Evolutionary conservation across 106 monocot species (phyloP), one percentile per base, ranked within the genome.

Genomic region (Dioscorea alata): DNA sequence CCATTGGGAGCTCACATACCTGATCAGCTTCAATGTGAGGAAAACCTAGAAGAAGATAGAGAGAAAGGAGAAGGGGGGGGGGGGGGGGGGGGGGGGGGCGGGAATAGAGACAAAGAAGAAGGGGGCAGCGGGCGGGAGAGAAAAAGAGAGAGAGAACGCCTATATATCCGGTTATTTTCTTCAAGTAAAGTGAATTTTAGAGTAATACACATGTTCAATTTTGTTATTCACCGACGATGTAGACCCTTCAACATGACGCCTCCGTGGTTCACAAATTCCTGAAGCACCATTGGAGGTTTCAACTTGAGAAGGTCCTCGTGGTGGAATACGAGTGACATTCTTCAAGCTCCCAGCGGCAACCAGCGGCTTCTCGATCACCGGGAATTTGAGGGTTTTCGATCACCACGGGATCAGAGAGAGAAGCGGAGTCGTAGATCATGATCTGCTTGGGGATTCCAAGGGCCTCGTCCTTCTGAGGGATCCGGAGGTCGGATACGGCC

Each of bases 241-340:
- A 89, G 12, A 89, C 82, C n/a, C 74, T 89, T 89, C 73, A 85
- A 85, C 49, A 89, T 76, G 63, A 89, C 76, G 6, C 89, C 89
- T 0, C 85, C 89, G 42, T 85, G 89, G 59, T 89, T 82, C 22
- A 89, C 79, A 34, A 89, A 89, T 63, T 89, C 85, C 63, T 89
- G 89, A 14, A 89, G 76, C 57, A 89, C 85, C 15, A 89, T 52
- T 3, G 89, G 89, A 4, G 79, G 84, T 20, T 73, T 82, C 61
- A 76, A 74, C 58, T 76, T 69, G 23, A 76, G 57, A 33, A 89
- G 75, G 13, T 73, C 79, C 0, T 71, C 70, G 13, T 51, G 74
- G 66, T 77, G 13, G 71, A 74, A 85, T 8, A 84, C 76, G 16
- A 89, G 79, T 23, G 82, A 64, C 85, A 89, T 89, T 53, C 60